Base-by-base conservation (phyloP, 1,284 basidiomycete species). In the Pseudozyma pruni region DNA sequence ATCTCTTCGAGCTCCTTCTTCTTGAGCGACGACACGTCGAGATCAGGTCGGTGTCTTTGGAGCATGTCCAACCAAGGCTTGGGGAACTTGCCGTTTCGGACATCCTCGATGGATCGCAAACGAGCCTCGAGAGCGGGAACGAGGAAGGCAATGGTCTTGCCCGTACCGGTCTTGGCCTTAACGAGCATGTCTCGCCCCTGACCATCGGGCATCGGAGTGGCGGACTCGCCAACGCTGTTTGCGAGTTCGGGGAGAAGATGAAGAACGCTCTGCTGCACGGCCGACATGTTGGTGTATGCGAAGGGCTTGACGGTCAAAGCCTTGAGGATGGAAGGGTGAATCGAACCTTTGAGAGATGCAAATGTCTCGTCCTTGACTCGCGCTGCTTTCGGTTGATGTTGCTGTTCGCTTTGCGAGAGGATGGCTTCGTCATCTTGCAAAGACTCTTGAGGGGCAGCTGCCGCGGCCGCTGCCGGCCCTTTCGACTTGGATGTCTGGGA, bases 191-290 rank as follows among this genome's bases (percentile, higher is more conserved):
- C 81, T 19, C 75, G 66, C 19, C 80, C 78, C 37, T 84, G 10
- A 83, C 66, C 72, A 19, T 80, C 75, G 3, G 57, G 48, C 52
- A 75, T 66, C 2, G 58, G 50, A 10, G 29, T 22, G 0, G 63
- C 57, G 11, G 54, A 46, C 16, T 55, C 58, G 13, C 50, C 60
- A 10, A 62, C 52, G 11, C 53, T 34, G 16, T 44, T 50, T 6
- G 75, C 70, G 11, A 88, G 67, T n/a, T 84, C 68, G 83, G 89
- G 86, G 57, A 88, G 84, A 41, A 86, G 80, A 40, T 79, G 74
- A 2, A 94, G 85, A 7, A 98, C 92, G 47, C 88, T 87, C 19
- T 88, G 86, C 83, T 98, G 95, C 0, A 98, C 94, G 11, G 89
- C 83, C 2, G 91, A 90, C 92, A 97, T 94, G 48, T 86, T 84